Evolutionary conservation across 2,329 filamentous ascomycete genomes (phyloP), one percentile per base, ranked within the genome.

Genomic region (Aspergillus thermomutatus): DNA sequence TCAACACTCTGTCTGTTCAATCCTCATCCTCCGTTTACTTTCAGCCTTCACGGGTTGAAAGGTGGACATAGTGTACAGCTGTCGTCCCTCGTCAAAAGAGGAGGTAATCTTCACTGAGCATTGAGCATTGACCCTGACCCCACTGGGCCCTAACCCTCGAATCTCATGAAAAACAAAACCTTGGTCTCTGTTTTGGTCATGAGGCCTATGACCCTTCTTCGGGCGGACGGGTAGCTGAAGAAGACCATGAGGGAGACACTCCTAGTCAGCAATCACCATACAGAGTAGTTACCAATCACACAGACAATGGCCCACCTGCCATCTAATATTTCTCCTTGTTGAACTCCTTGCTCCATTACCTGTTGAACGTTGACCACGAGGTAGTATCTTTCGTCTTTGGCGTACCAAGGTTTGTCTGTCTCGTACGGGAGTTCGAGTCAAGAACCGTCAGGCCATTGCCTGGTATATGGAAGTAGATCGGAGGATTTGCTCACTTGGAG

Each of bases 331-430:
- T 14, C 17, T 37, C 31, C 4, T 37, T 37, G 17, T 37, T 17
- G 5, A 14, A 17, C 5, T 37, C 14, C 31, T 37, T 17, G 31
- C 31, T 37, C 31, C 31, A 6, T 17, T 26, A 5, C 25, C 25
- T 26, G 25, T 6, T 6, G 14, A 17, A 17, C 31, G 31, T 34
- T 17, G 14, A 17, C 31, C 23, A 26, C 5, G 21, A 11, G 21
- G 14, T 50, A n/a, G 52, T 48, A 31, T 57, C 49, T 60, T 55
- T 61, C 58, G 60, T 54, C 54, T 57, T 60, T 60, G 59, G 59
- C 45, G 61, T 60, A 64, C 61, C 63, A 65, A 65, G 60, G 62
- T 64, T 64, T 52, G 50, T 54, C 41, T 52, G 57, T 49, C 47
- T 43, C 31, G 52, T 45, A 57, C 60, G 56, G 50, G 49, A 60